Evolutionary conservation across 2,329 filamentous ascomycete genomes (phyloP), one percentile per base, ranked within the genome.

Genomic region (Ramularia collo-cygni): DNA sequence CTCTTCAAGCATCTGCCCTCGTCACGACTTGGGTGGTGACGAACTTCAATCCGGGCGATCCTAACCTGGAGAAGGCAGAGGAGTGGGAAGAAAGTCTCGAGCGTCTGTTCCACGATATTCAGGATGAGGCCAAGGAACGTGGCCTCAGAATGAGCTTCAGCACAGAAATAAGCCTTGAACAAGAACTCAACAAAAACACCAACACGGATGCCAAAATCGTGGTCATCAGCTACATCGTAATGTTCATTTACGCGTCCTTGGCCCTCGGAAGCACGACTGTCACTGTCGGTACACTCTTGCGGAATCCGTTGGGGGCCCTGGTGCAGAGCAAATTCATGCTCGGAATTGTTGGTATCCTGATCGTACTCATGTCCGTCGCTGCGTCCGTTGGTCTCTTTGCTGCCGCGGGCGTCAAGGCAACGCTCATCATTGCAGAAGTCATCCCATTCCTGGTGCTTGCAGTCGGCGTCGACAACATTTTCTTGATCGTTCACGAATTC

Each of bases 201-300:
- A 98, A 98, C 63, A 96, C 92, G 0, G 92, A 98, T 63, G 93
- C 90, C 31, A 95, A 90, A 63, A 98, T 98, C 55, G 80, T 98
- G 16, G 79, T 90, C 38, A 83, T 98, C 64, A 96, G 90, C 71
- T 98, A 98, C 66, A 75, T 96, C 48, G 86, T 95, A 68, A 98
- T 98, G 92, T 98, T 98, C 64, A 67, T 98, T 47, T 98, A 98
- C 59, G 92, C 89, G 3, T 96, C 90, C 4, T 67, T 98, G 38
- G 89, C 92, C 1, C 72, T 98, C 0, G 92, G 92, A 1, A 95
- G 89, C 1, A 92, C 85, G 0, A 88, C 84, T 4, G 70, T 94
- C 41, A 85, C 82, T 1, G 68, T 89, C 42, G 77, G 76, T 52
- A 84, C 90, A 42, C 68, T 96, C 32, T 65, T 95, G 35, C 77